These are phyloP conservation scores for Elsinoe australis DNA, from an alignment of 2,329 filamentous ascomycete species.

Conservation along the genomic window DNA sequence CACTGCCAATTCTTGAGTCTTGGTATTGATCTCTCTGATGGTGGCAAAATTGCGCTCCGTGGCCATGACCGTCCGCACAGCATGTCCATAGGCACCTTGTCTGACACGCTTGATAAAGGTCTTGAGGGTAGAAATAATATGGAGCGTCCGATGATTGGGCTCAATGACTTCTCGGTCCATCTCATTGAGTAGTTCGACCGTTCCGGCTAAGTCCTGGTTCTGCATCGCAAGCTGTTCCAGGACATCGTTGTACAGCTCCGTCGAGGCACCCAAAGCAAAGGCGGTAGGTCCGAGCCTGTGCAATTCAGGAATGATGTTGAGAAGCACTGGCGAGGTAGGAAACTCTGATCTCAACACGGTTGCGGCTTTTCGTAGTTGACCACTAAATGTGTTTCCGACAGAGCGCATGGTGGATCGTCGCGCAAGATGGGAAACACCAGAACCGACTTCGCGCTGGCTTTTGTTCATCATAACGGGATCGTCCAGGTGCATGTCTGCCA, in stretches of 20 bases:
- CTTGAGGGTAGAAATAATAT: conserved; percentile 31
- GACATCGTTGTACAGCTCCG: conserved; percentile 61
- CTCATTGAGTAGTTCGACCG: conserved; percentile 46
- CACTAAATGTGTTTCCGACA: conserved; percentile 58
- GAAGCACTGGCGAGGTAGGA: conserved; percentile 50
- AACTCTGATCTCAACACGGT: conserved; percentile 53
- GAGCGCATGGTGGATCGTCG: conserved; percentile 27
- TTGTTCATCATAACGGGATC: neutral
- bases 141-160: conserved; percentile 36
- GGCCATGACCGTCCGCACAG: conserved; percentile 27
- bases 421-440: too few relatives aligned
- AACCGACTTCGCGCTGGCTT: too few relatives aligned
- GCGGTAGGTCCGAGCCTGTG: conserved; percentile 61
- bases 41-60: conserved; percentile 21
- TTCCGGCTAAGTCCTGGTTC: conserved; percentile 49
- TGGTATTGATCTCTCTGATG: neutral
- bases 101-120: conserved; percentile 24
- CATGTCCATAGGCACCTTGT: conserved; percentile 20
- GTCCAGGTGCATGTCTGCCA: conserved; percentile 20
- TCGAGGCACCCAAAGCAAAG: conserved; percentile 64
- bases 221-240: conserved; percentile 55
- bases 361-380: conserved; percentile 52
- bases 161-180: conserved; percentile 30
- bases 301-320: conserved; percentile 58
- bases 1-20: neutral